Percentiles rank a stretch among this genome's conserved stretches.
These are phyloP conservation scores for Xanthoparmelia taractica DNA, from an alignment of 495 filamentous ascomycete genomes.

Conservation along the genomic window DNA sequence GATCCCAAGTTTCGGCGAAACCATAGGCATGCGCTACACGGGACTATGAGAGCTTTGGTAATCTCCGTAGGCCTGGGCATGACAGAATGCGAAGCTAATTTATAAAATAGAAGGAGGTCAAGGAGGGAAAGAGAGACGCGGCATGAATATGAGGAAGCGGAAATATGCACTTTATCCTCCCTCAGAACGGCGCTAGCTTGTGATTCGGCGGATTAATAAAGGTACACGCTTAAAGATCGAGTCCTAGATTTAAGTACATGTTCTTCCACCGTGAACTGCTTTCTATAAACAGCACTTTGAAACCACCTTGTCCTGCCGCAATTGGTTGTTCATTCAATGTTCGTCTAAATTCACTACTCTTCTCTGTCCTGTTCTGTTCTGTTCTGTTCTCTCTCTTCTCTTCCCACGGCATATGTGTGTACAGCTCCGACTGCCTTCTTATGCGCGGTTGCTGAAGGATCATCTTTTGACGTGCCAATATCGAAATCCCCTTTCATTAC, in stretches of 20 bases:
- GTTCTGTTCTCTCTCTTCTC: neutral
- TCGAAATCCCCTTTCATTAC: conserved; percentile 68
- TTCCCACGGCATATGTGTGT: conserved; percentile 93
- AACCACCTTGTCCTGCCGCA: neutral
- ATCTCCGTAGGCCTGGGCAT: conserved; percentile 33
- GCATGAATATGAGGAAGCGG: conserved; percentile 52
- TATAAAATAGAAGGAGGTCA: conserved; percentile 79
- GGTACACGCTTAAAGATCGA: neutral
- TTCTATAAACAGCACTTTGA: neutral
- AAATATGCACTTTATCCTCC: no score
- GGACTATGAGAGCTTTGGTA: conserved; percentile 96
- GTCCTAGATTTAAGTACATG: neutral
- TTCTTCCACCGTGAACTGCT: neutral
- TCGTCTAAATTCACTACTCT: neutral
- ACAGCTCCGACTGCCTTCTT: conserved; percentile 73
- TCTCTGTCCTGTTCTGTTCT: neutral
- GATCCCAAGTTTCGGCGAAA: conserved; percentile 99
- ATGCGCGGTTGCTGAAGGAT: conserved; percentile 94
- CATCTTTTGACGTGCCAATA: conserved; percentile 79
- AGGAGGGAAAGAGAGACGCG: conserved; percentile 89
- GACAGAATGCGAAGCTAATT: conserved; percentile 36
- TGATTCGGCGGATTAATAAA: neutral
- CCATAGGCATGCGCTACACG: conserved; percentile 97
- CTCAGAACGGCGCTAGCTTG: no score
- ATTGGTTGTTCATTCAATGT: neutral